phyloP scores from a whole-genome alignment of 306 rosid species.

The Inga leiocalycina region DNA sequence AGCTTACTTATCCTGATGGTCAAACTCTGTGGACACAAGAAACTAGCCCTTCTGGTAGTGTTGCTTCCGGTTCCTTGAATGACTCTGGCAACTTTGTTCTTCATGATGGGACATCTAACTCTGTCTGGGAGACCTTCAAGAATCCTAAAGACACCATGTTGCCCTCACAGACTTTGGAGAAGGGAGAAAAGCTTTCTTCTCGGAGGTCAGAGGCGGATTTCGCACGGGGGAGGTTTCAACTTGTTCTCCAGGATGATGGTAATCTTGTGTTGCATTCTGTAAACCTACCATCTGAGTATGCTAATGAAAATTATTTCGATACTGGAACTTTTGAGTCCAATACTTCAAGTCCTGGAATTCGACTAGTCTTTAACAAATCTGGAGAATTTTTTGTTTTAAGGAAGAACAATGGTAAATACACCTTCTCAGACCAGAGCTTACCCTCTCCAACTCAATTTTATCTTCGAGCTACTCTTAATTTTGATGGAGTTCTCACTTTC shows the following conservation, averaged over 20 bases:
- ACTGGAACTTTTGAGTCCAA: background rate
- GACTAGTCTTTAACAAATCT: slow-evolving; percentile 34
- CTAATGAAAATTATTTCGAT: slow-evolving; percentile 35
- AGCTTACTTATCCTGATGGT: slow-evolving; percentile 42
- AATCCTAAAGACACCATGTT: slow-evolving; percentile 46
- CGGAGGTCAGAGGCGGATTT: slow-evolving; percentile 32
- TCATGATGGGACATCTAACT: background rate
- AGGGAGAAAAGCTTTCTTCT: slow-evolving; percentile 42
- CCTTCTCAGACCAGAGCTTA: background rate
- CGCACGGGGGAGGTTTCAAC: slow-evolving; percentile 45
- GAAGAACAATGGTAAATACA: background rate
- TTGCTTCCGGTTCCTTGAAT: slow-evolving; percentile 28
- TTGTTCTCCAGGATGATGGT: slow-evolving; percentile 42
- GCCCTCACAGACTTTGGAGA: slow-evolving; percentile 46
- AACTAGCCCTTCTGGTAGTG: background rate
- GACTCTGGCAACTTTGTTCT: slow-evolving; percentile 58
- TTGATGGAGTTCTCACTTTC: slow-evolving; percentile 50
- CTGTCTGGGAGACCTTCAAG: slow-evolving; percentile 55
- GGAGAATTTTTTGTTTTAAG: slow-evolving; percentile 41
- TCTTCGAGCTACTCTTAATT: slow-evolving; percentile 44
- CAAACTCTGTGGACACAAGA: slow-evolving; percentile 29
- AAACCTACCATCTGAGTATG: slow-evolving; percentile 34
- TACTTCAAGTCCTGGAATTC: slow-evolving; percentile 35
- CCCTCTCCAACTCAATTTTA: slow-evolving; percentile 26
- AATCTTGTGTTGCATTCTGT: slow-evolving; percentile 40